phyloP scores from a whole-genome alignment of 352 stramenopile genomes.

The Phytophthora capsici region DNA sequence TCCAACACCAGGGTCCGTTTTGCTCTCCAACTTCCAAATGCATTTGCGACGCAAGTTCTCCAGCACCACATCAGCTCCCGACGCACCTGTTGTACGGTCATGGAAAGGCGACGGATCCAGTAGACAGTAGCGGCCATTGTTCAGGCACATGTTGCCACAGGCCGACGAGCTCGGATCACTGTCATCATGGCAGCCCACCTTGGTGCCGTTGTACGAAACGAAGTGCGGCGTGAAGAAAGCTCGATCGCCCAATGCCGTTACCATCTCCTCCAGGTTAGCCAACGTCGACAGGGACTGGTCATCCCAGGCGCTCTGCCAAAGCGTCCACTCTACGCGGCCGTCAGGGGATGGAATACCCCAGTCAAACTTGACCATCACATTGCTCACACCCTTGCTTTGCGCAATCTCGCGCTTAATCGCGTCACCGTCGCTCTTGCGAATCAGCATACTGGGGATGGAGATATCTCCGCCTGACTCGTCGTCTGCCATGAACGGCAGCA shows the following conservation, averaged over 20 bases:
- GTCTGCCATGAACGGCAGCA: conserved; percentile 92
- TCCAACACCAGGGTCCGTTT: conserved; percentile 85
- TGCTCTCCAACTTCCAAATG: conserved; percentile 92
- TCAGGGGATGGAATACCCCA: conserved; percentile 95
- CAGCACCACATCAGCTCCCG: conserved; percentile 94
- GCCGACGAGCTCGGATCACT: conserved; percentile 65
- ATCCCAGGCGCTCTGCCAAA: conserved; percentile 97
- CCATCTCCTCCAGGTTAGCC: conserved; percentile 82
- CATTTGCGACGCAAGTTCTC: conserved; percentile 95
- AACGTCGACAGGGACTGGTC: conserved; percentile 80
- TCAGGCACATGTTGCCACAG: conserved; percentile 97
- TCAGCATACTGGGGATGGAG: conserved; percentile 96
- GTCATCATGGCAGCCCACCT: conserved; percentile 89
- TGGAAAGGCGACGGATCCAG: conserved; percentile 95
- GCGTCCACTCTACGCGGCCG: conserved; percentile 96
- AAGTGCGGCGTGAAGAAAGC: conserved; percentile 97
- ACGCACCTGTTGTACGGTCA: conserved; percentile 91
- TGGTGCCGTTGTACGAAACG: conserved; percentile 96
- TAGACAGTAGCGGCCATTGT: conserved; percentile 97
- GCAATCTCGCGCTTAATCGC: conserved; percentile 91
- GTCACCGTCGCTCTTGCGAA: conserved; percentile 95
- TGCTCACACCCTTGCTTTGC: conserved; percentile 87
- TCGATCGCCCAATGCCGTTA: conserved; percentile 87
- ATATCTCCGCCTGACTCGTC: conserved; percentile 97
- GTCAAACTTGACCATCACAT: conserved; percentile 95